phyloP scores from a whole-genome alignment of 257 asterid species.

The Plantago elongata region DNA sequence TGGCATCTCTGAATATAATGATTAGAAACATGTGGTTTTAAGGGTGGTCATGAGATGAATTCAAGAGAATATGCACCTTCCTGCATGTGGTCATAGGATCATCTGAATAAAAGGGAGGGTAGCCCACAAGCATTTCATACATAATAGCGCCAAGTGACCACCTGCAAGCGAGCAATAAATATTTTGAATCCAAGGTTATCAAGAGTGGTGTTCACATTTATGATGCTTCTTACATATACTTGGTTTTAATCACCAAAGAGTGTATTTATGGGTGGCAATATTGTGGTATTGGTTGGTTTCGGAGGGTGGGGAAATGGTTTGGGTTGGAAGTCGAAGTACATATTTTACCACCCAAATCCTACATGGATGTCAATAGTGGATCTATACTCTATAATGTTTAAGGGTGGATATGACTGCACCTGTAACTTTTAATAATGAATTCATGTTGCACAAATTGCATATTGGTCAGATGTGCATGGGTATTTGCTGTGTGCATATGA shows the following conservation, averaged over 20 bases:
- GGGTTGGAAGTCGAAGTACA: no score
- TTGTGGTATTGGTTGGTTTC: no score
- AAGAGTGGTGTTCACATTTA: slow-evolving; percentile 6
- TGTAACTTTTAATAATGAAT: no score
- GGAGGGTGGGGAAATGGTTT: no score
- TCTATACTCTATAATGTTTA: no score
- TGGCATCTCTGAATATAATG: slow-evolving; percentile 7
- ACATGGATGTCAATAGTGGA: no score
- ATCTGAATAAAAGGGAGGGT: slow-evolving; percentile 61
- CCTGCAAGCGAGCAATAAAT: slow-evolving; percentile 31
- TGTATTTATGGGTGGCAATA: no score
- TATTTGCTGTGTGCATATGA: no score
- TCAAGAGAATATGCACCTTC: slow-evolving; percentile 39
- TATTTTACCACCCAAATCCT: no score
- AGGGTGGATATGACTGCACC: no score
- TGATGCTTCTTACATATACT: neutral
- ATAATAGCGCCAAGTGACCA: slow-evolving; percentile 69
- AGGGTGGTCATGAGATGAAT: slow-evolving; percentile 9
- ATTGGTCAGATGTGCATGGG: no score
- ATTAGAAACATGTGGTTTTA: neutral
- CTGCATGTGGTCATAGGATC: slow-evolving; percentile 63
- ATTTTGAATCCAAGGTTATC: slow-evolving; percentile 16
- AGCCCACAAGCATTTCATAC: slow-evolving; percentile 71
- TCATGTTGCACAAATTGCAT: no score
- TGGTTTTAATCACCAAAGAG: neutral